Base-by-base conservation (phyloP, 1,284 basidiomycete species). In the Coniferiporia sulphurascens region DNA sequence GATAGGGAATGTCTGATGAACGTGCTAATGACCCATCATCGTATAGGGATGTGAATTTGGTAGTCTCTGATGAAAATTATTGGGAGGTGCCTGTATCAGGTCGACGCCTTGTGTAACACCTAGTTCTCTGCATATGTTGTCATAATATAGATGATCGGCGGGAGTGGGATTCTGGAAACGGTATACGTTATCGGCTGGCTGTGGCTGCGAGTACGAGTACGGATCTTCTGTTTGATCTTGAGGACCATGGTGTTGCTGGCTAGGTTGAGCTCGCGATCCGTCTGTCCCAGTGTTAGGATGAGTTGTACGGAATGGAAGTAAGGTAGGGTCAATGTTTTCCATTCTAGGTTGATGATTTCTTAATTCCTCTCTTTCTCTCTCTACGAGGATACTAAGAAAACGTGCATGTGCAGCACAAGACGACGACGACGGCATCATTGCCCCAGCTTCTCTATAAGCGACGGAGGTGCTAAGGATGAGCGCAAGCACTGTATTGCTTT, bases 391-490 rank as follows among this genome's bases (percentile, higher is more conserved):
- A 65, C 82, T 81, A 48, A 92, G 74, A 73, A 92, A 92, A 46
- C 89, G 85, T 45, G 87, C 81, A 66, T 91, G 90, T 65, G 84
- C 84, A 38, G 81, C 79, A 8, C 85, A 83, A 27, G 82, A 78
- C 21, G 81, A 81, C 45, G 81, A 83, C 10, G 81, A 79, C 17
- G 80, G 79, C n/a, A 83, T 84, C 60, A 81, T 72, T 46, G 77
- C 71, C 5, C 86, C 84, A 3, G 86, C 86, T 58, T 85, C 84
- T 54, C 84, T 77, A 67, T 90, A 92, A 0, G 89, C 87, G 65
- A 88, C 84, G 12, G 89, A 86, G 1, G 87, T 84, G 65, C 80
- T 78, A 44, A 77, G 75, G 63, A 92, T 89, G 12, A 82, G 73
- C 6, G 70, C 66, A 66, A 90, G 80, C 34, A 90, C 87, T 3